Percentiles rank a stretch among this genome's conserved stretches.
These are phyloP conservation scores for Zopfochytrium polystomum DNA, from an alignment of 371 early-diverging fungal genomes.

Conservation along the genomic window DNA sequence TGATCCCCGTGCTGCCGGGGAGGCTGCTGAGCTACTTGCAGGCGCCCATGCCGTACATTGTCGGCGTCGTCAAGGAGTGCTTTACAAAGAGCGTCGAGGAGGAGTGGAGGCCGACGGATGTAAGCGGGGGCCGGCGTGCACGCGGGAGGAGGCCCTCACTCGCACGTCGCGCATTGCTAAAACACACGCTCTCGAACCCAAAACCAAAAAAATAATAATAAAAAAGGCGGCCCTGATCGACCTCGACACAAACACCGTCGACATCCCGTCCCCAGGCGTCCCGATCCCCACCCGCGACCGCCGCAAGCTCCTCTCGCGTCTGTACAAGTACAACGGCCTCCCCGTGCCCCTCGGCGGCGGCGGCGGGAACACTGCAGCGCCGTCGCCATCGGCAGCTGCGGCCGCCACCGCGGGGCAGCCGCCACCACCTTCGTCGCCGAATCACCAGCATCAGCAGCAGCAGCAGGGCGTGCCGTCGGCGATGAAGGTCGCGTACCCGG, in stretches of 20 bases:
- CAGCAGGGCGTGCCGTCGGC: slow-evolving; percentile 40
- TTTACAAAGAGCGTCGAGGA: slow-evolving; percentile 30
- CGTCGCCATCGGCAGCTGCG: background rate
- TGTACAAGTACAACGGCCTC: slow-evolving; percentile 35
- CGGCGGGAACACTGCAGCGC: background rate
- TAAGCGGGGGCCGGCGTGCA: no score
- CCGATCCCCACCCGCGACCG: slow-evolving; percentile 34
- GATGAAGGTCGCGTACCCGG: slow-evolving; percentile 56
- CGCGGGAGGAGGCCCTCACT: no score
- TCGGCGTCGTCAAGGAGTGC: slow-evolving; percentile 65
- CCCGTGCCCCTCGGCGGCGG: background rate
- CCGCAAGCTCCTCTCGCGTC: slow-evolving; percentile 38
- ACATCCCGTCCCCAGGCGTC: slow-evolving; percentile 7
- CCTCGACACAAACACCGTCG: slow-evolving; percentile 39
- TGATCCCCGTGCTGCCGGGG: slow-evolving; percentile 74
- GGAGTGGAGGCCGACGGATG: slow-evolving; percentile 68
- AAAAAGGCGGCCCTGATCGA: slow-evolving; percentile 46
- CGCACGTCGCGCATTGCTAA: no score
- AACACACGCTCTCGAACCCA: no score
- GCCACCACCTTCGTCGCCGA: background rate
- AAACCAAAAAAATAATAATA: no score
- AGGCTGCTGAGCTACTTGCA: slow-evolving; percentile 70
- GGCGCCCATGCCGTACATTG: slow-evolving; percentile 79
- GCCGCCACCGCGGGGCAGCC: slow-evolving; percentile 3
- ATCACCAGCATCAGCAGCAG: background rate